These are phyloP conservation scores for Fraxinus sp. DNA, from an alignment of 305 asterid species.

Conservation along the genomic window DNA sequence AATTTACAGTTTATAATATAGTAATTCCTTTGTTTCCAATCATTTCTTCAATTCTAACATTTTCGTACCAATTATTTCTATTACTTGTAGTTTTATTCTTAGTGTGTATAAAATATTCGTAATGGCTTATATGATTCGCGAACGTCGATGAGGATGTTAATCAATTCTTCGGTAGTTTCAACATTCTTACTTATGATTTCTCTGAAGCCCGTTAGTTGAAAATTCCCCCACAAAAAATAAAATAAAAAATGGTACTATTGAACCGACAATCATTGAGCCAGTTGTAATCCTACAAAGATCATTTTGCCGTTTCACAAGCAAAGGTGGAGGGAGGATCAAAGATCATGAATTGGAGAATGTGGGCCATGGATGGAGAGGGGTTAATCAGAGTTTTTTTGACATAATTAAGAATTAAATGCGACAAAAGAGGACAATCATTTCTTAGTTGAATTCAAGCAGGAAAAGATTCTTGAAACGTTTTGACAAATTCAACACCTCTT, in stretches of 20 bases:
- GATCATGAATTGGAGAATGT: slow-evolving; percentile 28
- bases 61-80: no score
- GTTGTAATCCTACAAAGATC: not conserved
- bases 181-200: not conserved
- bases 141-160: not conserved
- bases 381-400: slow-evolving; percentile 34
- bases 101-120: no score
- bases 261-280: not conserved
- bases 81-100: no score
- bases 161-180: not conserved
- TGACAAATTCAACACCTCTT: not conserved
- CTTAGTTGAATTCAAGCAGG: not conserved
- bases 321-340: slow-evolving; percentile 24
- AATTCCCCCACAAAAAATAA: not conserved
- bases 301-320: slow-evolving; percentile 43
- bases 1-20: no score
- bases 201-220: not conserved
- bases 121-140: not conserved
- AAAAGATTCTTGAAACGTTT: no score
- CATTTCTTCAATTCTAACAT: no score
- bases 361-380: slow-evolving; percentile 43
- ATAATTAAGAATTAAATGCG: no score
- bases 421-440: not conserved
- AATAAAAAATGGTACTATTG: no score
- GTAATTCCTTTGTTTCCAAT: no score